A percentile compares a stretch with the other conserved stretches of the same genome.
These are phyloP conservation scores for Chalciporus pseudorubinellus DNA, from an alignment of 768 basidiomycete genomes.

Conservation along the genomic window DNA sequence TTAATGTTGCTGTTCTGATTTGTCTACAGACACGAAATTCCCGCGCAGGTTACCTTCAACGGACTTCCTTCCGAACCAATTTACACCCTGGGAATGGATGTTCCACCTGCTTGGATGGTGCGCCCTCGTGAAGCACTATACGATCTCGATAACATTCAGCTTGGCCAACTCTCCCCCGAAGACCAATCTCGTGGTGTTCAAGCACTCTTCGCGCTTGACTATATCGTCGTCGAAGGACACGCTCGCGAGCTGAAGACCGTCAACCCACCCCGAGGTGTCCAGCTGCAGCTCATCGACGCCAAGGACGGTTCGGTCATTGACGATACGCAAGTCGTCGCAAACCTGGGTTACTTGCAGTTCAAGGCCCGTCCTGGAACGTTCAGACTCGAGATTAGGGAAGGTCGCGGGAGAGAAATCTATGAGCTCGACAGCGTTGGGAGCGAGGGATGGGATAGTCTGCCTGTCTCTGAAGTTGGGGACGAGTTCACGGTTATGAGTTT, in stretches of 20 bases:
- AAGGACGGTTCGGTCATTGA: constrained; percentile 50
- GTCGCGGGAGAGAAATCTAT: constrained; percentile 79
- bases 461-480: constrained; percentile 63
- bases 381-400: constrained; percentile 76
- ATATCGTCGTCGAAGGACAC: constrained; percentile 92
- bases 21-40: constrained; percentile 51
- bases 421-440: constrained; percentile 83
- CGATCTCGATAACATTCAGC: constrained; percentile 94
- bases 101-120: constrained; percentile 89
- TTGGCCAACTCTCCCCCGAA: constrained; percentile 58
- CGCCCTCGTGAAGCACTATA: constrained; percentile 85
- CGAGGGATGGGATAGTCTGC: constrained; percentile 82
- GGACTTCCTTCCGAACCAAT: constrained; percentile 82
- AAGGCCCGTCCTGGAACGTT: constrained; percentile 90
- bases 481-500: constrained; percentile 85
- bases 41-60: constrained; percentile 60
- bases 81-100: constrained; percentile 92
- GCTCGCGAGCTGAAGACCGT: constrained; percentile 69
- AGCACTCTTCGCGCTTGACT: constrained; percentile 84
- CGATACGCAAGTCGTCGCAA: constrained; percentile 91
- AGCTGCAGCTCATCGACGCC: constrained; percentile 70
- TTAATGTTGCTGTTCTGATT: neutral
- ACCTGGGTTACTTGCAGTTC: constrained; percentile 95
- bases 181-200: constrained; percentile 57
- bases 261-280: constrained; percentile 83